Conservation (phyloP, 345 rosid species). For the Rhodamnia argentea region DNA sequence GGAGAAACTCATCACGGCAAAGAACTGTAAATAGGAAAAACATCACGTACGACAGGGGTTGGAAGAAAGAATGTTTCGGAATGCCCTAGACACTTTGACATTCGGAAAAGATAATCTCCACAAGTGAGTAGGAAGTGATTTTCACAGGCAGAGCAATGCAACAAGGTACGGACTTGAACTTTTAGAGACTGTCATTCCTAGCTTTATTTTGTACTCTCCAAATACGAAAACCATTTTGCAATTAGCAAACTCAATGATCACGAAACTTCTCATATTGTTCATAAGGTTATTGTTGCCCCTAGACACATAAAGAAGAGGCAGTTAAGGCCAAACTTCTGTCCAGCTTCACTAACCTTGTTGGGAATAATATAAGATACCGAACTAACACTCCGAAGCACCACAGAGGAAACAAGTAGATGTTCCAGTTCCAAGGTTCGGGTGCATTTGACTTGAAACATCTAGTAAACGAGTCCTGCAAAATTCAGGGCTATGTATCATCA, state of each 20-base stretch:
- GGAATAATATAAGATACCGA: slow-evolving; percentile 76
- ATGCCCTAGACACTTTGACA: background rate
- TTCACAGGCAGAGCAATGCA: background rate
- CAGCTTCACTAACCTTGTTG: slow-evolving; percentile 43
- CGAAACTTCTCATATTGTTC: background rate
- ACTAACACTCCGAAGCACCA: slow-evolving; percentile 83
- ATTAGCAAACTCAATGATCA: background rate
- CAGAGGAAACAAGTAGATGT: slow-evolving; percentile 78
- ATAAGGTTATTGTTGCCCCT: background rate
- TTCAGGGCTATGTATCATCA: background rate
- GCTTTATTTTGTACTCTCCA: background rate
- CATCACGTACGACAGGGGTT: background rate
- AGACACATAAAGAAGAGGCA: background rate
- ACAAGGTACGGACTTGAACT: background rate
- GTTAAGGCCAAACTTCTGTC: background rate
- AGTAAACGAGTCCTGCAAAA: slow-evolving; percentile 71
- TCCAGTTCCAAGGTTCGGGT: slow-evolving; percentile 99
- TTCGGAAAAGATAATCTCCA: background rate
- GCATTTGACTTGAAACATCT: slow-evolving; percentile 90
- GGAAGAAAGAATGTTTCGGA: background rate
- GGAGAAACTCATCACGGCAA: background rate
- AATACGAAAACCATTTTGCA: background rate
- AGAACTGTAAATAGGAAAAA: background rate
- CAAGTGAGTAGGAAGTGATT: background rate
- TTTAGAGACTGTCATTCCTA: background rate